Evolutionary conservation across 768 basidiomycete species (phyloP).

Genomic region (Boletales sp.): DNA sequence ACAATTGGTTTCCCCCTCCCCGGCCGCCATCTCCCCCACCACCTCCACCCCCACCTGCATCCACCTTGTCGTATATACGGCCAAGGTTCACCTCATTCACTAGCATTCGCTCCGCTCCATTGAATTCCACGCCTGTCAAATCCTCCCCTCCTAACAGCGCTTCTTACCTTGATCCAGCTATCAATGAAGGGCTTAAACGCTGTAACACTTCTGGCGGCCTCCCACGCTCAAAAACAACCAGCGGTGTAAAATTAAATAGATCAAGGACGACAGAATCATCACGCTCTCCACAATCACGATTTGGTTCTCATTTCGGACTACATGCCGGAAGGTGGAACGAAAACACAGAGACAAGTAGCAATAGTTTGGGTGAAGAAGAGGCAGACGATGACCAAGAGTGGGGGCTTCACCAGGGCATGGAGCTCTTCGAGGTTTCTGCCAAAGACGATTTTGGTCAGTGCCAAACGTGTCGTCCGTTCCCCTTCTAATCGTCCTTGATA

Average conservation of each 20-base stretch:
- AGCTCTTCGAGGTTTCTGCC: slow-evolving; percentile 87
- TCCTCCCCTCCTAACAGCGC: slow-evolving; percentile 55
- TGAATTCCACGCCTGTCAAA: slow-evolving; percentile 41
- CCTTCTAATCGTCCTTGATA: slow-evolving; percentile 28
- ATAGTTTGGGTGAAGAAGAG: slow-evolving; percentile 65
- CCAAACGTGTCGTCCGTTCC: slow-evolving; percentile 4
- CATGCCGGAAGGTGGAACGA: slow-evolving; percentile 54
- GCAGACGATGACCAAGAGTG: slow-evolving; percentile 56
- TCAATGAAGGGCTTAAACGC: slow-evolving; percentile 50
- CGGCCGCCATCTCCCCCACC: slow-evolving; percentile 63
- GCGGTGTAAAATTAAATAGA: slow-evolving; percentile 29
- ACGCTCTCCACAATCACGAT: slow-evolving; percentile 48
- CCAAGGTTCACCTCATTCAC: slow-evolving; percentile 38
- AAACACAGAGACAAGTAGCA: slow-evolving; percentile 57
- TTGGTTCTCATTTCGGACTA: slow-evolving; percentile 53
- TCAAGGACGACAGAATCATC: slow-evolving; percentile 39
- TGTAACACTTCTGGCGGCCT: slow-evolving; percentile 47
- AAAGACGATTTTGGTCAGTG: slow-evolving; percentile 76
- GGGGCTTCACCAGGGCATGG: slow-evolving; percentile 81
- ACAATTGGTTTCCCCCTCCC: slow-evolving; percentile 87
- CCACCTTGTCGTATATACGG: slow-evolving; percentile 35
- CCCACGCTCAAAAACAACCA: slow-evolving; percentile 49
- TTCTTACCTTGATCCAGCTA: slow-evolving; percentile 60
- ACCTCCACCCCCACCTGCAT: slow-evolving; percentile 49
- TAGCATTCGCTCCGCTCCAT: slow-evolving; percentile 60